A percentile compares a stretch with the other conserved stretches of the same genome.
These are phyloP conservation scores for Neoscytalidium dimidiatum DNA, from an alignment of 2,329 filamentous ascomycete genomes.

Conservation along the genomic window DNA sequence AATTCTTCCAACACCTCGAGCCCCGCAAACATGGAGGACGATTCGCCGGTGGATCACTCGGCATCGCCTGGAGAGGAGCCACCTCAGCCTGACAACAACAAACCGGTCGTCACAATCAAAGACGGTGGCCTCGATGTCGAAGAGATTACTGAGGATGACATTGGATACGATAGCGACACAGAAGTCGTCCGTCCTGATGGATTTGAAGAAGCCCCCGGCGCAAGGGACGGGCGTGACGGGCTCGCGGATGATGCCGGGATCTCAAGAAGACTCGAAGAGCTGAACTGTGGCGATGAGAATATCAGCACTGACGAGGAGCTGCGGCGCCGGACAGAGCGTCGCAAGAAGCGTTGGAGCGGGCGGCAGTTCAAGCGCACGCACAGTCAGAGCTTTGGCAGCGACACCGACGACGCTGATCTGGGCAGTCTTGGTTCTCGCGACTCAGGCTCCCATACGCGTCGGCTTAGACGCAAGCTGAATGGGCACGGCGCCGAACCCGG, in stretches of 20 bases:
- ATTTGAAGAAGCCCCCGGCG: constrained; percentile 44
- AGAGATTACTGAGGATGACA: constrained; percentile 41
- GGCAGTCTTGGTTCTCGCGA: constrained; percentile 42
- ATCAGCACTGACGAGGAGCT: constrained; percentile 29
- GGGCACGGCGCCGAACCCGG: constrained; percentile 30
- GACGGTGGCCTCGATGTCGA: constrained; percentile 44
- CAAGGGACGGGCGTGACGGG: constrained; percentile 28
- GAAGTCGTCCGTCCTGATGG: constrained; percentile 48
- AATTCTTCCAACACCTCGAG: constrained; percentile 39
- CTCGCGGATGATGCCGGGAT: constrained; percentile 34
- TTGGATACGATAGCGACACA: constrained; percentile 40
- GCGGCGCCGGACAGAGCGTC: constrained; percentile 21
- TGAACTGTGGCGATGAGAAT: constrained; percentile 39
- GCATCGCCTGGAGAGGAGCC: constrained; percentile 26
- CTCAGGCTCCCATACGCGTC: constrained; percentile 39
- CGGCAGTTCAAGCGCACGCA: constrained; percentile 49
- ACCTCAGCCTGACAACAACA: constrained; percentile 25
- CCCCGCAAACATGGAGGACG: constrained; percentile 34
- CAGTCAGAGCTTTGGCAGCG: constrained; percentile 48
- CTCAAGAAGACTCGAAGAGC: constrained; percentile 34
- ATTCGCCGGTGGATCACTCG: constrained; percentile 31
- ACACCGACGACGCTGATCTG: constrained; percentile 46
- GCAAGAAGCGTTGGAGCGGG: constrained; percentile 45
- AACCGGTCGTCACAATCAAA: constrained; percentile 23
- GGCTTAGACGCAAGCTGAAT: constrained; percentile 45